Base-by-base conservation (phyloP, 129 eudicot species). In the Escallonia herrerae region DNA sequence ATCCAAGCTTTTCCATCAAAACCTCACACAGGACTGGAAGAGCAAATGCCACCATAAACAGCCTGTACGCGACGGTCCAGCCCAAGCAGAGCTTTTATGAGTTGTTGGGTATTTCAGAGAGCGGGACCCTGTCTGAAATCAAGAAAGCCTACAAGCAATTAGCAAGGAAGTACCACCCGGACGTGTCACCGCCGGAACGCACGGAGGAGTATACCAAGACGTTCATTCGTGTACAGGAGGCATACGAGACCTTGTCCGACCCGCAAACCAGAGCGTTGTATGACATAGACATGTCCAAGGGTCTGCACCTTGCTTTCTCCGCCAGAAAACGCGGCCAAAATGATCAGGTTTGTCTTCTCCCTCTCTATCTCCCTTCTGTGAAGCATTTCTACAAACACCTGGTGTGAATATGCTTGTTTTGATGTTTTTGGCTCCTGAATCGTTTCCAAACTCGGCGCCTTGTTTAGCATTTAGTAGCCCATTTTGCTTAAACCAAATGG, bases 191-290 rank as follows among this genome's bases (percentile, higher is more conserved):
- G 7, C 80, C 85, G 8, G 85, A 71, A 4, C 56, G 63, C 67
- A 14, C 62, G 57, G 79, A 65, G 67, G 87, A 85, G 67, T 66
- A 78, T 45, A 79, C 87, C 0, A 68, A 65, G 15, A 71, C 73
- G 73, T 85, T 85, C 41, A 85, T 85, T 70, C 74, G 56, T 64
- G 84, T 81, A 5, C 84, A 79, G 43, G 84, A 85, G 52, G 91
- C 91, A 11, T 85, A 85, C 15, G 87, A 85, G 69, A 85, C 91
- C 5, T 64, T 85, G 50, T 82, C 87, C 62, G 91, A 85, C 73
- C 91, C 91, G n/a, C 76, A 65, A 15, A 59, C 75, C 10, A 69
- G 87, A 72, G 79, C 80, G 56, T 2, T 72, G 5, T 81, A 85
- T 49, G 91, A 85, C 62, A 73, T 81, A 5, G 79, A 37, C 71